phyloP scores from a whole-genome alignment of 2,329 filamentous ascomycete species.

The Dothidotthia symphoricarpi region DNA sequence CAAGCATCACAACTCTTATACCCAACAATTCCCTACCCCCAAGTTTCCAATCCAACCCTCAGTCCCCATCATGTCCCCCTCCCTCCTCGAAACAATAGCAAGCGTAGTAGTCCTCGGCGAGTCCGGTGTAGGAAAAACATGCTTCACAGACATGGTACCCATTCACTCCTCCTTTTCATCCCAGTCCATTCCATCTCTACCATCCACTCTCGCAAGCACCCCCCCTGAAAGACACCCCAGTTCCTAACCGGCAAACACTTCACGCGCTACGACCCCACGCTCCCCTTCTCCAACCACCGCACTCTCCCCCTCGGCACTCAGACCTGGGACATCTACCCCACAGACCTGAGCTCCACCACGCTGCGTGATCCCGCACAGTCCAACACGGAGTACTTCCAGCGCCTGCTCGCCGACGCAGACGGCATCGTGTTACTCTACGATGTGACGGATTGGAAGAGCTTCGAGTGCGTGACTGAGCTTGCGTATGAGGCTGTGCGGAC shows the following conservation, averaged over 20 bases:
- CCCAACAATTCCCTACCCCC: too few species aligned
- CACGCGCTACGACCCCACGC: slow-evolving; percentile 10
- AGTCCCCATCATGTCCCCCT: slow-evolving; percentile 2
- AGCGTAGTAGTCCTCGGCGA: slow-evolving; percentile 18
- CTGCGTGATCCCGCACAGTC: slow-evolving; percentile 7
- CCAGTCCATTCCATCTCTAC: too few species aligned
- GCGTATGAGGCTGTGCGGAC: slow-evolving; percentile 19
- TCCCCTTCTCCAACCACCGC: not conserved
- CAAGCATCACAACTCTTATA: too few species aligned
- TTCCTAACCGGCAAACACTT: slow-evolving; percentile 10
- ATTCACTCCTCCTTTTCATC: too few species aligned
- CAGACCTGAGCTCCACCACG: slow-evolving; percentile 23
- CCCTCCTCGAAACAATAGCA: not conserved
- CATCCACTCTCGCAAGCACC: too few species aligned
- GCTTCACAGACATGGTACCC: slow-evolving; percentile 17
- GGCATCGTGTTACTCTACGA: slow-evolving; percentile 34
- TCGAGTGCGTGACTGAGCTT: slow-evolving; percentile 17
- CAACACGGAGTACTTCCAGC: slow-evolving; percentile 6
- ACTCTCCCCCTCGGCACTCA: slow-evolving; percentile 10
- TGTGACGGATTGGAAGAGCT: slow-evolving; percentile 22
- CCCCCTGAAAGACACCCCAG: slow-evolving; percentile 6
- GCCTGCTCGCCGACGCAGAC: slow-evolving; percentile 10
- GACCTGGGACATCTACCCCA: slow-evolving; percentile 8
- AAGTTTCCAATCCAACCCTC: too few species aligned
- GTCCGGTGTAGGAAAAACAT: slow-evolving; percentile 21